Conservation (phyloP, 1,284 basidiomycete genomes). For the Apiotrichum akiyoshidainum region DNA sequence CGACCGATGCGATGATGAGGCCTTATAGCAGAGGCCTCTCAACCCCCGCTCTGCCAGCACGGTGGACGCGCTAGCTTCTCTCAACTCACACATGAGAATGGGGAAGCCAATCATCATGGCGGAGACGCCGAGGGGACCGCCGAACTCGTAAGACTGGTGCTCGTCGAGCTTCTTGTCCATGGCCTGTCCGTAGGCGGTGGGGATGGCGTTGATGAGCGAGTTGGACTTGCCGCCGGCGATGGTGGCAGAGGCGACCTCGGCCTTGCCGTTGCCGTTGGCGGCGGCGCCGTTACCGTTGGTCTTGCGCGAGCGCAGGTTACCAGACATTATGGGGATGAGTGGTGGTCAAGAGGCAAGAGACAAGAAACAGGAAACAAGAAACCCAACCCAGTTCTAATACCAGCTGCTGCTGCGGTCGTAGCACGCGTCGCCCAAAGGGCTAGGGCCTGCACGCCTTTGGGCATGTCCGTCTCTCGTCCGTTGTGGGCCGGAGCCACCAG, state of each 20-base stretch:
- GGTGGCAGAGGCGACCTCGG: background rate
- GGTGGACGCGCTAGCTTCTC: background rate
- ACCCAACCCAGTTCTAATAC: background rate
- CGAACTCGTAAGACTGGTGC: constrained; percentile 87
- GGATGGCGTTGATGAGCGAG: constrained; percentile 29
- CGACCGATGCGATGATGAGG: too few species aligned
- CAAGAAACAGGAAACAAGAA: too few species aligned
- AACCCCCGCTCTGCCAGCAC: too few species aligned
- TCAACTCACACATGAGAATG: constrained; percentile 49
- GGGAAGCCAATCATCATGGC: constrained; percentile 96
- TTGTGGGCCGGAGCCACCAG: too few species aligned
- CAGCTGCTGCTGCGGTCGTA: background rate
- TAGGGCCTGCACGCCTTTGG: too few species aligned
- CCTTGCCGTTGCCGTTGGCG: constrained; percentile 11
- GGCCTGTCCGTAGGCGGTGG: constrained; percentile 64
- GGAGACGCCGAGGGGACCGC: constrained; percentile 83
- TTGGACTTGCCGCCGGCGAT: constrained; percentile 12
- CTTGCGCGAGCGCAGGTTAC: constrained; percentile 30
- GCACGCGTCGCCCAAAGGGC: background rate
- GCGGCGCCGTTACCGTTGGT: constrained; percentile 9
- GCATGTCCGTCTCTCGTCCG: too few species aligned
- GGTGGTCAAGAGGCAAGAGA: background rate
- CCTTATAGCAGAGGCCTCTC: too few species aligned
- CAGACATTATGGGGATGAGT: constrained; percentile 6
- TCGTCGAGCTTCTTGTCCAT: constrained; percentile 70